Base-by-base conservation (phyloP, 306 rosid species). In the Crataegus laevigata region DNA sequence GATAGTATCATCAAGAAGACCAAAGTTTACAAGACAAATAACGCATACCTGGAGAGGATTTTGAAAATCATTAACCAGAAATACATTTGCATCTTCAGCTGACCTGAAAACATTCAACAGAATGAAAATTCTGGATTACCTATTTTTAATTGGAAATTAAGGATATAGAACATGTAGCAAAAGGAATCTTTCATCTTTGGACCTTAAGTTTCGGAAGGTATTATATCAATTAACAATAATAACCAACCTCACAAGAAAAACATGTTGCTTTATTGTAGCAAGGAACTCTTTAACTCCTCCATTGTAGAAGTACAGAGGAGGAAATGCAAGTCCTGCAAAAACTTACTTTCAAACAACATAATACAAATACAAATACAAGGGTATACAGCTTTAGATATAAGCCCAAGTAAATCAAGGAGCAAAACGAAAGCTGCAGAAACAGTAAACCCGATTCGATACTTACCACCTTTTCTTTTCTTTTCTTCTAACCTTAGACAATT, bases 231-330 rank as follows among this genome's bases (percentile, higher is more conserved):
- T 71, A 59, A 57, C 66, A 65, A 67, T 63, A 80, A 67, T 63
- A 80, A 79, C 96, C 78, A 83, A 96, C 99, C 99, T 92, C 88
- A 81, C 89, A 71, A 92, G 87, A 79, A 96, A 87, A 83, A 88
- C 90, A 82, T 96, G 88, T 61, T 92, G 99, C 92, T 96, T 96
- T 79, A 90, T 76, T 63, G 98, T 90, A 73, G 98, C 96, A 76
- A 96, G 96, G 77, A 96, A 96, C 85, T 96, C 98, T 81, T 89
- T 93, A 77, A 96, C 93, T 87, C 99, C 99, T 83, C 99, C 99
- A 76, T 88, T 96, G 75, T 96, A 96, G 79, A 96, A 96, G 83
- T 96, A 96, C 63, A 96, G 83, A 28, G 99, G 91, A 74, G 99
- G 97, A 84, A 81, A 75, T 19, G 99, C 99, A 83, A 96, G 98